These are phyloP conservation scores for Leucocoprinus leucothites DNA, from an alignment of 768 basidiomycete genomes.

Conservation along the genomic window DNA sequence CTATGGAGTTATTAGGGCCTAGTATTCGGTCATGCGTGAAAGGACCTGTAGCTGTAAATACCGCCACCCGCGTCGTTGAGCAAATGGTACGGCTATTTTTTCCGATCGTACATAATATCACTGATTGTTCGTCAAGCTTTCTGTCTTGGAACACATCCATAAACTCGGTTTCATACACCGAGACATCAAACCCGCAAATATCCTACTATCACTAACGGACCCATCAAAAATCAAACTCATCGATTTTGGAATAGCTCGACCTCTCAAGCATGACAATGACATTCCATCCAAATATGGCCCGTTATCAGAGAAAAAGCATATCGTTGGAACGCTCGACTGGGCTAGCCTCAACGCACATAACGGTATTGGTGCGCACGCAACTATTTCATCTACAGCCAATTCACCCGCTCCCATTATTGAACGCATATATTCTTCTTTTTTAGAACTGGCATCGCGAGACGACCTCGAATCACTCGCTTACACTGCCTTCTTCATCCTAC, in stretches of 20 bases:
- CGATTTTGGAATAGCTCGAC: constrained; percentile 29
- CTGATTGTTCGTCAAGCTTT: constrained; percentile 17
- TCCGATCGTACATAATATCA: constrained; percentile 6
- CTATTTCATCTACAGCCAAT: no score
- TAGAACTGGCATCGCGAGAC: constrained; percentile 37
- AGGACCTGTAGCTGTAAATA: constrained; percentile 18
- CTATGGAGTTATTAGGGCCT: constrained; percentile 28
- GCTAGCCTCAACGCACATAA: no score
- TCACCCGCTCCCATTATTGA: no score
- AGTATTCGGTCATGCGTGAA: constrained; percentile 19
- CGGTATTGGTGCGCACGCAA: no score
- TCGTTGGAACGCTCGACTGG: no score
- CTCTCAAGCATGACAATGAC: no score
- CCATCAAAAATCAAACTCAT: constrained; percentile 24
- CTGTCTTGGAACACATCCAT: constrained; percentile 29
- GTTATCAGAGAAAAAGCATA: no score
- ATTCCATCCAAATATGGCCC: no score
- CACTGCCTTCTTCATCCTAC: constrained; percentile 53
- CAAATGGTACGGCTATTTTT: constrained; percentile 20
- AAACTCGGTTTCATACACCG: constrained; percentile 29
- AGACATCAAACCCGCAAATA: constrained; percentile 34
- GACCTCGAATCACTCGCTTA: constrained; percentile 57
- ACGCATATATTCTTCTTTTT: no score
- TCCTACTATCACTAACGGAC: constrained; percentile 24
- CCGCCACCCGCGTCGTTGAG: constrained; percentile 20